phyloP scores from a whole-genome alignment of 768 basidiomycete genomes.

The Coprinopsis strossmayeri region DNA sequence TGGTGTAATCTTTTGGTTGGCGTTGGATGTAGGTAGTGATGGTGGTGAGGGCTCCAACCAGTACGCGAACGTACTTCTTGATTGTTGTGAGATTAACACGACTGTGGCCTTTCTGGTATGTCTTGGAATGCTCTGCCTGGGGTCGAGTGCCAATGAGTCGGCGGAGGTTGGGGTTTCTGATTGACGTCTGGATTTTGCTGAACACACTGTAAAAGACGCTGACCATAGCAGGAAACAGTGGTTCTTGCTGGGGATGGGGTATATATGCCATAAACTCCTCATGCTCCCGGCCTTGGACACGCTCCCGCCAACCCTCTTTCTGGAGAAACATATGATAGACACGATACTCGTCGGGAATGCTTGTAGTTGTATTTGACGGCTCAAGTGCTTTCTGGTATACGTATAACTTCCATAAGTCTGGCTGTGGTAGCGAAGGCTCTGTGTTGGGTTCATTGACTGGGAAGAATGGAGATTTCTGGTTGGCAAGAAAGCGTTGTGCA shows the following conservation, averaged over 20 bases:
- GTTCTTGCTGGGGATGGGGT: not conserved
- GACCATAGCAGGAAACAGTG: not conserved
- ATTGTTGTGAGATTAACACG: conserved; percentile 3
- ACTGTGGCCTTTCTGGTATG: conserved; percentile 1
- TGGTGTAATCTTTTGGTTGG: not conserved
- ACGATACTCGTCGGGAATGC: not conserved
- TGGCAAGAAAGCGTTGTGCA: conserved; percentile 4
- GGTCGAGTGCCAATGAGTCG: conserved; percentile 12
- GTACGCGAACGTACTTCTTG: not conserved
- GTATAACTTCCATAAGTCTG: no score
- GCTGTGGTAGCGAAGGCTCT: not conserved
- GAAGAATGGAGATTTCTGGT: conserved; percentile 4
- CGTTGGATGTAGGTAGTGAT: not conserved
- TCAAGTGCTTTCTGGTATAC: not conserved
- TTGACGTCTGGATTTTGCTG: not conserved
- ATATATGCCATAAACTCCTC: conserved; percentile 1
- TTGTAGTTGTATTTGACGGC: no score
- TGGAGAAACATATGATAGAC: conserved; percentile 10
- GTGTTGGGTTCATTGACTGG: not conserved
- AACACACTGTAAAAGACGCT: not conserved
- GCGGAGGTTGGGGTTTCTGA: conserved; percentile 1
- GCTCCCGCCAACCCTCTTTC: conserved; percentile 8
- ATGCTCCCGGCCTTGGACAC: not conserved
- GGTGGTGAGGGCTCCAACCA: not conserved
- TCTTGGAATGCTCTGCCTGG: conserved; percentile 5